These are phyloP conservation scores for Blastomyces parvus DNA, from an alignment of 2,329 filamentous ascomycete genomes.

Conservation along the genomic window DNA sequence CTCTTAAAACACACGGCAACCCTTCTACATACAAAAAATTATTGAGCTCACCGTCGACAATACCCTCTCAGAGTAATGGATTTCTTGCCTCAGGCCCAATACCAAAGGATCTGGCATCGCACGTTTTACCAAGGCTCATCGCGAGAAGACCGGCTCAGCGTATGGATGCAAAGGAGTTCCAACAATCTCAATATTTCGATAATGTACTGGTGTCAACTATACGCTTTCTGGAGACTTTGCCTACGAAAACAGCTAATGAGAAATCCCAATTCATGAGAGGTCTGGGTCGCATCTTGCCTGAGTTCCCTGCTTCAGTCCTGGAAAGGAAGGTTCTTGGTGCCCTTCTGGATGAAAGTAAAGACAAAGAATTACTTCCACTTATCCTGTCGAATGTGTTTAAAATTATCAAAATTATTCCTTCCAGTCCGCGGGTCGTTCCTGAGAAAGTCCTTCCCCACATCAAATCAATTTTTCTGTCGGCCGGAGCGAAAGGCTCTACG, in stretches of 20 bases:
- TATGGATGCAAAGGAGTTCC: constrained; percentile 81
- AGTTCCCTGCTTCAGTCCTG: constrained; percentile 86
- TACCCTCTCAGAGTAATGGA: constrained; percentile 72
- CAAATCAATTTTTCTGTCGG: constrained; percentile 68
- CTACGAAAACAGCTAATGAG: constrained; percentile 82
- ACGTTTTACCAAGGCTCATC: constrained; percentile 76
- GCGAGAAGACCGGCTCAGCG: constrained; percentile 79
- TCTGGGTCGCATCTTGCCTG: constrained; percentile 73
- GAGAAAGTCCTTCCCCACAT: constrained; percentile 79
- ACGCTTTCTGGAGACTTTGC: constrained; percentile 82
- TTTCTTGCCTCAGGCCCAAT: constrained; percentile 72
- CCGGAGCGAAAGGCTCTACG: constrained; percentile 35
- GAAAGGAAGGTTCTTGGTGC: constrained; percentile 90
- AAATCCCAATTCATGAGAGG: constrained; percentile 89
- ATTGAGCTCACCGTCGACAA: constrained; percentile 66
- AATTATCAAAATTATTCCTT: constrained; percentile 69
- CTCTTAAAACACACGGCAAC: constrained; percentile 71
- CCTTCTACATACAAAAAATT: constrained; percentile 75
- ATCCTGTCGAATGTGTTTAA: constrained; percentile 90
- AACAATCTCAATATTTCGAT: constrained; percentile 92
- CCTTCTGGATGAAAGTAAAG: constrained; percentile 85
- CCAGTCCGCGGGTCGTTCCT: constrained; percentile 66
- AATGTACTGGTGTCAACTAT: constrained; percentile 95
- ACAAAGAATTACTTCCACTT: constrained; percentile 72
- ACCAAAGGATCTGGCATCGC: constrained; percentile 64